Evolutionary conservation across 2,329 filamentous ascomycete genomes (phyloP).

Genomic region (Colletotrichum musae): DNA sequence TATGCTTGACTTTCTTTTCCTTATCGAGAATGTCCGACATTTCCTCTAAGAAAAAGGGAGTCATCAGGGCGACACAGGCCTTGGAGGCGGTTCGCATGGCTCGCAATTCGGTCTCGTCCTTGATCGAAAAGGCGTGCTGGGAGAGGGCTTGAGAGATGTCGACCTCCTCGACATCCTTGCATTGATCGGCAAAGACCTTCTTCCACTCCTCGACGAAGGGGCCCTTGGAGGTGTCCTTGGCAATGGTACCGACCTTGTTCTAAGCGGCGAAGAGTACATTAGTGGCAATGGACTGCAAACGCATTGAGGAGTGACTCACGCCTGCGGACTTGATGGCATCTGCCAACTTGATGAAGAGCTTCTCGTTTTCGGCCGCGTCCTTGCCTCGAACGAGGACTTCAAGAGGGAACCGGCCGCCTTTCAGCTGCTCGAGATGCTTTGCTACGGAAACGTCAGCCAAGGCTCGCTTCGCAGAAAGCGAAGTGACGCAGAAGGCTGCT

Average conservation of each 20-base stretch:
- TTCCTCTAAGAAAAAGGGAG: conserved; percentile 96
- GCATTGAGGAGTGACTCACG: conserved; percentile 66
- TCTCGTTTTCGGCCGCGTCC: conserved; percentile 90
- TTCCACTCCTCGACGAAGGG: conserved; percentile 98
- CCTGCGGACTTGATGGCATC: conserved; percentile 91
- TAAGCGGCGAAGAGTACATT: conserved; percentile 50
- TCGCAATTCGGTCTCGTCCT: conserved; percentile 94
- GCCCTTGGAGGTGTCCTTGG: conserved; percentile 87
- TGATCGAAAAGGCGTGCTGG: conserved; percentile 86
- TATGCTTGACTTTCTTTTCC: conserved; percentile 97
- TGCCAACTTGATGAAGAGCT: conserved; percentile 86
- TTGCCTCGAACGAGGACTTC: conserved; percentile 95
- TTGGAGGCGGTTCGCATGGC: conserved; percentile 95
- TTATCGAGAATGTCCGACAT: conserved; percentile 97
- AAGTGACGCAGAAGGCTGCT: conserved; percentile 5
- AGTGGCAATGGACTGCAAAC: conserved; percentile 10
- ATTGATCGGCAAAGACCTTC: conserved; percentile 81
- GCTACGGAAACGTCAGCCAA: conserved; percentile 66
- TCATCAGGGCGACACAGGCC: conserved; percentile 94
- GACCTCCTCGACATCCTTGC: conserved; percentile 89
- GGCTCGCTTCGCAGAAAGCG: neutral
- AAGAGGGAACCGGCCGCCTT: conserved; percentile 91
- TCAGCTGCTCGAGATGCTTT: conserved; percentile 92
- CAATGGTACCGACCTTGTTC: conserved; percentile 91
- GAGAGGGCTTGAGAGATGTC: conserved; percentile 89